Evolutionary conservation across 176 grass and related monocot species (phyloP).

Genomic region (Areca catechu): DNA sequence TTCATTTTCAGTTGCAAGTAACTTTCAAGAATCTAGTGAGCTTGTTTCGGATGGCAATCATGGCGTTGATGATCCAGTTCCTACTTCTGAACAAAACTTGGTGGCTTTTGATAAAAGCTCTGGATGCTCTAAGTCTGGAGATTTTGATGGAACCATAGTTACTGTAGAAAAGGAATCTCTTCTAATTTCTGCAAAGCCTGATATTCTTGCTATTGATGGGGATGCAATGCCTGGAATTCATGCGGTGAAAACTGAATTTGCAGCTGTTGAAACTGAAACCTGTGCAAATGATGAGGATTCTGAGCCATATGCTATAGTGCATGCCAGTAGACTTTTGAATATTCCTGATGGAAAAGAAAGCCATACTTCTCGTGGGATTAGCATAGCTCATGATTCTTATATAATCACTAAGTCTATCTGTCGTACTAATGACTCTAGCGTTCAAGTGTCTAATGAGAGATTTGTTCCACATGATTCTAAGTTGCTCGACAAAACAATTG

Average conservation of each 20-base stretch:
- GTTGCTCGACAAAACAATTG: background rate
- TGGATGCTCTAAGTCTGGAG: background rate
- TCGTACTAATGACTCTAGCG: slow-evolving; percentile 3
- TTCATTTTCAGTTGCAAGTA: too few species aligned
- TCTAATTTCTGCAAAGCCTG: background rate
- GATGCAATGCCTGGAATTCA: slow-evolving; percentile 16
- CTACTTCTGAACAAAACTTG: slow-evolving; percentile 12
- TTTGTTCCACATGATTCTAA: slow-evolving; percentile 8
- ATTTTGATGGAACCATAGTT: slow-evolving; percentile 2
- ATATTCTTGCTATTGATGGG: slow-evolving; percentile 5
- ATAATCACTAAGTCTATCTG: background rate
- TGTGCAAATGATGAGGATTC: slow-evolving; percentile 22
- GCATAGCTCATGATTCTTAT: slow-evolving; percentile 8
- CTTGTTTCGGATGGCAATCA: too few species aligned
- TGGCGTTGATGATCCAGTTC: too few species aligned
- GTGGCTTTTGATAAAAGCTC: too few species aligned
- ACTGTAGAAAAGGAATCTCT: slow-evolving; percentile 11
- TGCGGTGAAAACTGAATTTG: slow-evolving; percentile 11
- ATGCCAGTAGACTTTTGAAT: slow-evolving; percentile 3
- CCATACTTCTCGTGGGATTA: background rate
- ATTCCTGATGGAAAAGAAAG: slow-evolving; percentile 4
- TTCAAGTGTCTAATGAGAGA: slow-evolving; percentile 9
- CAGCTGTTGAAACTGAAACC: slow-evolving; percentile 19
- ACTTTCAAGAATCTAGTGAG: too few species aligned
- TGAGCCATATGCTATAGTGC: slow-evolving; percentile 9